Percentiles rank a stretch among this genome's conserved stretches.
Evolutionary conservation across 2,329 filamentous ascomycete genomes (phyloP).

Genomic region (Aspergillus carbonarius): DNA sequence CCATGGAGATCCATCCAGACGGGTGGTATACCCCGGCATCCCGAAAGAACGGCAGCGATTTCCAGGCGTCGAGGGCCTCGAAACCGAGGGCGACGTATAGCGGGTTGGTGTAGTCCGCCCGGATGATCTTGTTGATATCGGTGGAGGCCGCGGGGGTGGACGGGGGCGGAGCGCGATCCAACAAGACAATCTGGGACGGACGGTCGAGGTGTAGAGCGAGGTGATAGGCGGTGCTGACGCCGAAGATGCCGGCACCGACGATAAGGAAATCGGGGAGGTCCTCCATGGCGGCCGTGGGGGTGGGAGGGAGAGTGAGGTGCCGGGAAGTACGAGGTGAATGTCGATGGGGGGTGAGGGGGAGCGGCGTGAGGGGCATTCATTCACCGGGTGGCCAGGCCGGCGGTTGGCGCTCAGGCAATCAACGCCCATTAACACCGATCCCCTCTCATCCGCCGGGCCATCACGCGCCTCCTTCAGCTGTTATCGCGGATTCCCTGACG

Average conservation of each 20-base stretch:
- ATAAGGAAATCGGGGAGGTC: conserved; percentile 47
- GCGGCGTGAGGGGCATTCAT: background rate
- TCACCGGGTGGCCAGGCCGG: no score
- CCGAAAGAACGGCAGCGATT: conserved; percentile 56
- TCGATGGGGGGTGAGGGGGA: background rate
- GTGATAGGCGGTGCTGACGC: conserved; percentile 65
- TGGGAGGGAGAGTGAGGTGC: background rate
- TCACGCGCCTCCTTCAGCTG: background rate
- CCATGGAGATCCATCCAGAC: conserved; percentile 60
- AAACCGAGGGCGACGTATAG: conserved; percentile 65
- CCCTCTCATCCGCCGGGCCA: background rate
- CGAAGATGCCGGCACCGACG: conserved; percentile 65
- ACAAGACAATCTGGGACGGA: conserved; percentile 53
- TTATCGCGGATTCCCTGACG: background rate
- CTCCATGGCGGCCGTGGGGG: background rate
- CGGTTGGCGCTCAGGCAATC: no score
- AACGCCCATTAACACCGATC: no score
- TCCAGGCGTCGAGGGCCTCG: conserved; percentile 65
- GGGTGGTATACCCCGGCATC: conserved; percentile 56
- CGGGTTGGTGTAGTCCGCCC: conserved; percentile 66
- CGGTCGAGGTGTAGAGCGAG: conserved; percentile 53
- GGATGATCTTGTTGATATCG: conserved; percentile 72
- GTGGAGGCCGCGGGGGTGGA: conserved; percentile 62
- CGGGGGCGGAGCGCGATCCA: conserved; percentile 57
- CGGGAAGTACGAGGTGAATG: background rate